A percentile compares a stretch with the other conserved stretches of the same genome.
These are phyloP conservation scores for Amauroascus verrucosus DNA, from an alignment of 2,329 filamentous ascomycete species.

Conservation along the genomic window DNA sequence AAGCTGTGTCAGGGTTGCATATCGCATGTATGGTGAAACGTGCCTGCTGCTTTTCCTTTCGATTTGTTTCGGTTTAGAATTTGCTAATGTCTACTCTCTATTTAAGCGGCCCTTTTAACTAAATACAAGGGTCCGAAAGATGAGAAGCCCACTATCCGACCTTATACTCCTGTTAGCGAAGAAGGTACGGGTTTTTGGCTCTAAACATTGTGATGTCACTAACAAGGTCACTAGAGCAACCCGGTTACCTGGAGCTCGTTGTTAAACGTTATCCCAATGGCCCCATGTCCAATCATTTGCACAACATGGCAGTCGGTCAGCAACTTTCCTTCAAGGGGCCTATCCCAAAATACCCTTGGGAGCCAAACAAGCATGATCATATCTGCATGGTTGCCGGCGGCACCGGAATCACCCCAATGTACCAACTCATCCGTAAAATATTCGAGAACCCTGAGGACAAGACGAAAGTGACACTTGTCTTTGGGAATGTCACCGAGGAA, in stretches of 20 bases:
- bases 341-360: conserved; percentile 85
- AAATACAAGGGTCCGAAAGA: conserved; percentile 78
- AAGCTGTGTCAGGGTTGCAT: conserved; percentile 71
- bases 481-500: conserved; percentile 78
- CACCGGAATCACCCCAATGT: conserved; percentile 97
- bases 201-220: not conserved
- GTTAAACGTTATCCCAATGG: conserved; percentile 87
- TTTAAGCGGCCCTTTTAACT: conserved; percentile 63
- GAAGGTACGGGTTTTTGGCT: conserved; percentile 47
- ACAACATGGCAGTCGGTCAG: conserved; percentile 72
- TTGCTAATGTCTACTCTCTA: conserved; percentile 10
- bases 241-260: conserved; percentile 76
- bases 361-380: conserved; percentile 85
- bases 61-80: not conserved
- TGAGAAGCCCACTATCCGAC: conserved; percentile 77
- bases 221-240: conserved; percentile 45
- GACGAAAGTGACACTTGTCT: conserved; percentile 93
- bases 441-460: conserved; percentile 95
- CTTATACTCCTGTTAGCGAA: conserved; percentile 86
- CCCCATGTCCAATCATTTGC: conserved; percentile 82
- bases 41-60: not conserved
- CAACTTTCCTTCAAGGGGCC: conserved; percentile 87
- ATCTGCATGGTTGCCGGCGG: conserved; percentile 65
- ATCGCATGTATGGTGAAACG: conserved; percentile 54
- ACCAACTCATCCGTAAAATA: conserved; percentile 80